These are phyloP conservation scores for Globisporangium nunn DNA, from an alignment of 352 stramenopile genomes.

Conservation along the genomic window DNA sequence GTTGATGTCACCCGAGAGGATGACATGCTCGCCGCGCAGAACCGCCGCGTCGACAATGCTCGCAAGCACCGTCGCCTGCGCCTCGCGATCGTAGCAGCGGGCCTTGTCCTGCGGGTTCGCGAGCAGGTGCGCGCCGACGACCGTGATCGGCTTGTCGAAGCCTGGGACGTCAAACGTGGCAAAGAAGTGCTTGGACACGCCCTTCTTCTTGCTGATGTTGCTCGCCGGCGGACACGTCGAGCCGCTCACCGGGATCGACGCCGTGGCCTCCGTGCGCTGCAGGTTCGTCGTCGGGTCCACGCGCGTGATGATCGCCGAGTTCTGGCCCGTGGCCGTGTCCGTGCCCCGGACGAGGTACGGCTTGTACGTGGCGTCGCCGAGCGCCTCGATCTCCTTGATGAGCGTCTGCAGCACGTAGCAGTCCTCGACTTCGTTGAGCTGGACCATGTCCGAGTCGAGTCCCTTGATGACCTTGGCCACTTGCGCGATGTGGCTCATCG, in stretches of 20 bases:
- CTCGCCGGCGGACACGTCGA: slow-evolving; percentile 40
- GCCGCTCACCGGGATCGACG: slow-evolving; percentile 35
- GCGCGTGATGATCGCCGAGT: slow-evolving; percentile 54
- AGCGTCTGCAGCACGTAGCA: slow-evolving; percentile 43
- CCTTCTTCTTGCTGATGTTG: slow-evolving; percentile 23
- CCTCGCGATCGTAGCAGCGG: slow-evolving; percentile 55
- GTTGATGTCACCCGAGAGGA: slow-evolving; percentile 67
- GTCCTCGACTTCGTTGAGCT: slow-evolving; percentile 60
- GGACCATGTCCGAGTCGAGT: slow-evolving; percentile 58
- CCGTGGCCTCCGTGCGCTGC: slow-evolving; percentile 26
- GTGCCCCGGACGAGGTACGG: slow-evolving; percentile 52
- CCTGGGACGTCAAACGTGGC: slow-evolving; percentile 56
- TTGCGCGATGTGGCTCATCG: slow-evolving; percentile 39
- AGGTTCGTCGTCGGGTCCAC: slow-evolving; percentile 47
- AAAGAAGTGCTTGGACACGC: slow-evolving; percentile 67
- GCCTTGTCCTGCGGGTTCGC: slow-evolving; percentile 47
- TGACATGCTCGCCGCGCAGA: slow-evolving; percentile 38
- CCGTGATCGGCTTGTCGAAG: slow-evolving; percentile 56
- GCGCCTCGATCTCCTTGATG: slow-evolving; percentile 32
- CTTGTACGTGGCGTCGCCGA: slow-evolving; percentile 52
- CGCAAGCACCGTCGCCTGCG: slow-evolving; percentile 49
- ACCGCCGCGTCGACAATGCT: slow-evolving; percentile 31
- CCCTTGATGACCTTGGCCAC: slow-evolving; percentile 41
- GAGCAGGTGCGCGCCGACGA: slow-evolving; percentile 59
- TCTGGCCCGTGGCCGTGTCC: slow-evolving; percentile 63